Base-by-base conservation (phyloP, 139 green algal genomes). In the Microglena sp. region DNA sequence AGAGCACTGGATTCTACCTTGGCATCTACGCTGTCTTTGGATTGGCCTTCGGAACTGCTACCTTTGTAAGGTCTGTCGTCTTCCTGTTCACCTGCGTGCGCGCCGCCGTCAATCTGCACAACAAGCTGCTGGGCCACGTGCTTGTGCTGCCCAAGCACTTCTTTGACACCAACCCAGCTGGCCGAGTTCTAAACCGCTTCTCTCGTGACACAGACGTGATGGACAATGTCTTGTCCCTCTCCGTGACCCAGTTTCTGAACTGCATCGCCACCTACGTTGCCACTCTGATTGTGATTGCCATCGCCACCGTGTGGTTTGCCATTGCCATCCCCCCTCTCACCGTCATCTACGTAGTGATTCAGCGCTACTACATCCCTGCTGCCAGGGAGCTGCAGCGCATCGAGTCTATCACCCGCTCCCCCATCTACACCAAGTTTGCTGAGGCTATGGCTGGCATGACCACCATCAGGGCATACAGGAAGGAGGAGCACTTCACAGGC, bases 111-210 rank as follows among this genome's bases (percentile, higher is more conserved):
- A 71, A 62, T 27, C 67, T 87, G 60, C 82, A 90, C 77, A 80
- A 89, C 63, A 44, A 68, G 26, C 77, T 93, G 63, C 75, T 91
- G 59, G 32, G 66, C 33, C 72, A 84, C 44, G 61, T 92, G 1
- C 72, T 92, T 75, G 71, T 67, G 26, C 73, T 87, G 58, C 87
- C 86, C 56, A 91, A 95, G 75, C 32, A 69, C 27, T 96, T 96
- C 78, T 96, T 96, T 61, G 89, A 96, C 84, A 94, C 87, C 44
- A 96, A 90, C 26, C 22, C 22, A 62, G 44, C 54, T 73, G 90
- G 90, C 31, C 89, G 90, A 62, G 86, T 96, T 50, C 78, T 96
- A 31, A 96, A 96, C 66, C 75, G 90, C 31, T 96, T 96, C 79
- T 84, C 64, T 71, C 79, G 83, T 40, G 89, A 96, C 62, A 86